Evolutionary conservation across 176 grass and related monocot species (phyloP).

Genomic region (Areca catechu): DNA sequence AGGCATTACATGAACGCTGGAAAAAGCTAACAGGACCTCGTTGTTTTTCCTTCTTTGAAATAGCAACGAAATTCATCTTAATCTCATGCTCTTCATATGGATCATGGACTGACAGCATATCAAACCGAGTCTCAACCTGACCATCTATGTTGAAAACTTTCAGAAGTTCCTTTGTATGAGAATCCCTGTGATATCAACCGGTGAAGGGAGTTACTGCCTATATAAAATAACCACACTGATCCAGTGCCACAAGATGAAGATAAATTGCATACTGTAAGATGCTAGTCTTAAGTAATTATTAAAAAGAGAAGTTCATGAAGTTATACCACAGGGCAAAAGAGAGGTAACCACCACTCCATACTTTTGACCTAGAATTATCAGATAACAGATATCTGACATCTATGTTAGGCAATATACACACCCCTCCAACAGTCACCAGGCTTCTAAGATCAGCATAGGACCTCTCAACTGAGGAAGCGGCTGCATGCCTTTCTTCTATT

Average conservation of each 20-base stretch:
- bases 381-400: too few relatives aligned
- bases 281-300: slow-evolving; percentile 12
- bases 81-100: slow-evolving; percentile 24
- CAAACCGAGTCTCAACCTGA: slow-evolving; percentile 67
- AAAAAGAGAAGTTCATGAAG: slow-evolving; percentile 1
- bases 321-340: not conserved
- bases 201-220: too few relatives aligned
- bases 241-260: slow-evolving; percentile 13
- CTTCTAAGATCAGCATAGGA: too few relatives aligned
- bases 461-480: too few relatives aligned
- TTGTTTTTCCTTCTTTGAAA: slow-evolving; percentile 52
- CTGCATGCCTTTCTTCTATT: too few relatives aligned
- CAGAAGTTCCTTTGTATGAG: slow-evolving; percentile 52
- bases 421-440: too few relatives aligned
- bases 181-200: slow-evolving; percentile 41
- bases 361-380: too few relatives aligned
- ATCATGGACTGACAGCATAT: slow-evolving; percentile 43
- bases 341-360: too few relatives aligned
- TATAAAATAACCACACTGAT: too few relatives aligned
- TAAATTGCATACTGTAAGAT: slow-evolving; percentile 24
- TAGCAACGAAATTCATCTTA: slow-evolving; percentile 33
- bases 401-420: too few relatives aligned
- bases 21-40: slow-evolving; percentile 59
- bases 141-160: slow-evolving; percentile 74
- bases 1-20: slow-evolving; percentile 70